These are phyloP conservation scores for Bullera alba DNA, from an alignment of 768 basidiomycete species.

Conservation along the genomic window DNA sequence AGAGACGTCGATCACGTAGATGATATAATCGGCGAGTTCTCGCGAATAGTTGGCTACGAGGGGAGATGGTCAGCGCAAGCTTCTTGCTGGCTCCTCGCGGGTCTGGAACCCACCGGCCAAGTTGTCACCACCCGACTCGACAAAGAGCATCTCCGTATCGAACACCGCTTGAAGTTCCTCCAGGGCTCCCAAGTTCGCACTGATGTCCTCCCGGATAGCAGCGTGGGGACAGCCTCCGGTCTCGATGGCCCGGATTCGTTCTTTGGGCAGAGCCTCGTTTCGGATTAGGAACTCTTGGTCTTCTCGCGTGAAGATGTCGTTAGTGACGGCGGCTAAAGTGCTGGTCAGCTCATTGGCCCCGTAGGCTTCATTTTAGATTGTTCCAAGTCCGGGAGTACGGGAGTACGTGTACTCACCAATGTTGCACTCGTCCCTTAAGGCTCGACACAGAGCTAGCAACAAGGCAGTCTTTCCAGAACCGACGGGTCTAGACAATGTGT, in stretches of 20 bases:
- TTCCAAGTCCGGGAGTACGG: background rate
- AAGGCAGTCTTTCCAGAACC: constrained; percentile 96
- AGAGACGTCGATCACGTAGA: constrained; percentile 52
- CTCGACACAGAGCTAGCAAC: constrained; percentile 79
- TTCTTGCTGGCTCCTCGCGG: background rate
- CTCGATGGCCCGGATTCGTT: constrained; percentile 86
- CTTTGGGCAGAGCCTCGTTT: constrained; percentile 77
- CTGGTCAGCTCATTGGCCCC: no score
- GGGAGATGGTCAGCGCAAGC: background rate
- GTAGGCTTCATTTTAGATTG: background rate
- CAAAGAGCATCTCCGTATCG: constrained; percentile 80
- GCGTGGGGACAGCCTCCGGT: constrained; percentile 96
- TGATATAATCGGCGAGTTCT: constrained; percentile 95
- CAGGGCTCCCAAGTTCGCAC: constrained; percentile 90
- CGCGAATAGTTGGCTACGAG: constrained; percentile 83
- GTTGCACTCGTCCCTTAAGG: constrained; percentile 74
- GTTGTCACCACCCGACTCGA: constrained; percentile 96
- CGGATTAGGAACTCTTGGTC: constrained; percentile 96
- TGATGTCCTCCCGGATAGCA: constrained; percentile 95
- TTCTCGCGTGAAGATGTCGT: constrained; percentile 98
- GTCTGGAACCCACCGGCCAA: constrained; percentile 54
- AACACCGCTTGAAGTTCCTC: constrained; percentile 90
- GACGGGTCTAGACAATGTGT: constrained; percentile 83
- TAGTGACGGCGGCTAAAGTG: constrained; percentile 80
- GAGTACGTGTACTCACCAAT: constrained; percentile 59